Evolutionary conservation across 2,329 filamentous ascomycete genomes (phyloP).

Genomic region (Botryosphaeria dothidea): DNA sequence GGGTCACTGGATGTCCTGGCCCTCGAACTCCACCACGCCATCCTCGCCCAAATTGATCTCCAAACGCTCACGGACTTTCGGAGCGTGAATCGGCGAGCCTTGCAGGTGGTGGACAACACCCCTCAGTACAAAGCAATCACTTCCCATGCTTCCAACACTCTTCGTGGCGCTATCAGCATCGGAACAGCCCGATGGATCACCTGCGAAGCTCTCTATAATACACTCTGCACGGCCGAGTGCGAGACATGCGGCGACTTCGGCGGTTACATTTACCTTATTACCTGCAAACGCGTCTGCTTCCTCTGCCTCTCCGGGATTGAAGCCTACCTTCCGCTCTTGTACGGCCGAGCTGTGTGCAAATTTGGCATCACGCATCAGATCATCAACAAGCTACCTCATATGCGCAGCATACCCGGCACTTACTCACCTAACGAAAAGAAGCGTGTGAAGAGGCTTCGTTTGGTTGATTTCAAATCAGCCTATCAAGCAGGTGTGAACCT

Average conservation of each 20-base stretch:
- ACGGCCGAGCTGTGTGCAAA: slow-evolving; percentile 1
- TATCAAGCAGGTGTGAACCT: slow-evolving; percentile 19
- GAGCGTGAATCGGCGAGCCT: slow-evolving; percentile 37
- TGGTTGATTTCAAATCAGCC: slow-evolving; percentile 22
- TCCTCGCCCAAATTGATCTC: slow-evolving; percentile 30
- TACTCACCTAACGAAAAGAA: slow-evolving; percentile 23
- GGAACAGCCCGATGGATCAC: slow-evolving; percentile 30
- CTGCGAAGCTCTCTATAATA: slow-evolving; percentile 35
- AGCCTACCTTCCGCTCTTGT: slow-evolving; percentile 32
- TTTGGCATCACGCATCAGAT: slow-evolving; percentile 20
- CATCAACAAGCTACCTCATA: slow-evolving; percentile 14
- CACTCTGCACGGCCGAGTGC: slow-evolving; percentile 35
- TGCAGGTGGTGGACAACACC: slow-evolving; percentile 38
- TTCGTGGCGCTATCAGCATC: slow-evolving; percentile 39
- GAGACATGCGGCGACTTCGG: slow-evolving; percentile 40
- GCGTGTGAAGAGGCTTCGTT: background rate
- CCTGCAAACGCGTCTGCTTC: slow-evolving; percentile 42
- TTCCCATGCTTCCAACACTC: slow-evolving; percentile 32
- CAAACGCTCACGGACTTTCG: slow-evolving; percentile 37
- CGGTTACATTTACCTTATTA: slow-evolving; percentile 42
- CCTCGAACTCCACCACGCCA: slow-evolving; percentile 21
- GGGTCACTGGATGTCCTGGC: slow-evolving; percentile 18
- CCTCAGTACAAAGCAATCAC: slow-evolving; percentile 37
- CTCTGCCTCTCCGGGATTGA: slow-evolving; percentile 28
- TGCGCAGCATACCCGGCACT: slow-evolving; percentile 23